These are phyloP conservation scores for Dichotomocladium elegans DNA, from an alignment of 371 early-diverging fungal species.

Conservation along the genomic window DNA sequence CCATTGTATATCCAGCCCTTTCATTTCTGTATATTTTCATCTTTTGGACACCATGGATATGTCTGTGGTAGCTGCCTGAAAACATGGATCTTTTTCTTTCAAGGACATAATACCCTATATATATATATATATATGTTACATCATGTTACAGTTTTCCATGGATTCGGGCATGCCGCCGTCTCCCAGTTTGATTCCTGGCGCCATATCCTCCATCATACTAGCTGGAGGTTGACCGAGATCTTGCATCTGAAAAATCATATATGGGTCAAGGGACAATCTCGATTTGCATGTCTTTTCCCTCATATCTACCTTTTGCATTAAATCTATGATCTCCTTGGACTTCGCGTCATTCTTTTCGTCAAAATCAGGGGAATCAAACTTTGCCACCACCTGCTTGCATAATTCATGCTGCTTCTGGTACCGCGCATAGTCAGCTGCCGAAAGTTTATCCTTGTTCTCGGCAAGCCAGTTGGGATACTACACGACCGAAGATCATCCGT, in stretches of 20 bases:
- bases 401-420: conserved; percentile 73
- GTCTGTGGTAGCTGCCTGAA: no score
- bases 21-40: no score
- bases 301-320: conserved; percentile 79
- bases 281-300: neutral
- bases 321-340: conserved; percentile 67
- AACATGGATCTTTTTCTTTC: no score
- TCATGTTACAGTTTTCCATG: conserved; percentile 49
- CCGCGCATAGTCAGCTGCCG: conserved; percentile 64
- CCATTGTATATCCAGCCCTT: no score
- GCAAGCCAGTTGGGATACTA: conserved; percentile 87
- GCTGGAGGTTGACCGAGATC: conserved; percentile 92
- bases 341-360: conserved; percentile 65
- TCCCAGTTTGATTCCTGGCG: conserved; percentile 84
- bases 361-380: conserved; percentile 67
- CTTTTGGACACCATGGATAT: no score
- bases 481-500: neutral
- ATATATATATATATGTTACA: conserved; percentile 23
- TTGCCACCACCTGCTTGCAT: conserved; percentile 70
- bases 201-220: conserved; percentile 81
- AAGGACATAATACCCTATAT: neutral
- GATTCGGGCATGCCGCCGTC: conserved; percentile 68
- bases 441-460: conserved; percentile 63
- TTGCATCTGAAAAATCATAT: no score
- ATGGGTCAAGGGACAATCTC: no score